Base-by-base conservation (phyloP, 2,329 filamentous ascomycete species). In the Monilinia laxa region DNA sequence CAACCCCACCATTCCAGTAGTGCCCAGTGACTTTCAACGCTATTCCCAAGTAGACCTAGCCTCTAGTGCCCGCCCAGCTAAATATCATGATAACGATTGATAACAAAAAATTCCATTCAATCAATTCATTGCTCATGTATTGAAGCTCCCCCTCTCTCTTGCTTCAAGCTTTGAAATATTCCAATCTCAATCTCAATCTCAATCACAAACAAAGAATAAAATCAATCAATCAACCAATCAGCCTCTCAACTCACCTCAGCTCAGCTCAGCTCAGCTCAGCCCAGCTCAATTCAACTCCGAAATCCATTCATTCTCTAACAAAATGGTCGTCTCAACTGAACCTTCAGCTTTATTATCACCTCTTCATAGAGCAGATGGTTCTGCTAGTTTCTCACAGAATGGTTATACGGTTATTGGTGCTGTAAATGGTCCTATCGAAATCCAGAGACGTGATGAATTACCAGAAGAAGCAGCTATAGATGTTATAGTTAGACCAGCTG, bases 351-450 rank as follows among this genome's bases (percentile, higher is more conserved):
- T 73, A 28, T 77, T 89, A 14, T 84, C 84, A 40, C 82, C 83
- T 70, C 83, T 96, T 3, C 83, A 86, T 68, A 89, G 88, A 69
- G 85, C 91, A 35, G 91, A 96, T 76, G 92, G 92, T 69, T 96
- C 92, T 58, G 90, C 90, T 14, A 89, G 87, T 12, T 93, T 92
- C 77, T 87, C 90, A 2, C 84, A 88, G 73, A 83, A 86, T 67
- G 91, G 92, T 59, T 96, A 93, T 78, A 89, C 88, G 55, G 85
- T 98, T 70, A 86, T 96, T 64, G 91, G 90, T 66, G 89, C 92
- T 18, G 92, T 96, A 71, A 98, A 97, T 79, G 95, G 94, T 0
- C 95, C 95, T 20, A 87, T 98, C 72, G 95, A 99, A 80, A 92
- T 94, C 20, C 87, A 88, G 73, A 87, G 93, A 74, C 87, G 92